A percentile compares a stretch with the other conserved stretches of the same genome.
These are phyloP conservation scores for Aspergillus sp. DNA, from an alignment of 2,329 filamentous ascomycete species.

Conservation along the genomic window DNA sequence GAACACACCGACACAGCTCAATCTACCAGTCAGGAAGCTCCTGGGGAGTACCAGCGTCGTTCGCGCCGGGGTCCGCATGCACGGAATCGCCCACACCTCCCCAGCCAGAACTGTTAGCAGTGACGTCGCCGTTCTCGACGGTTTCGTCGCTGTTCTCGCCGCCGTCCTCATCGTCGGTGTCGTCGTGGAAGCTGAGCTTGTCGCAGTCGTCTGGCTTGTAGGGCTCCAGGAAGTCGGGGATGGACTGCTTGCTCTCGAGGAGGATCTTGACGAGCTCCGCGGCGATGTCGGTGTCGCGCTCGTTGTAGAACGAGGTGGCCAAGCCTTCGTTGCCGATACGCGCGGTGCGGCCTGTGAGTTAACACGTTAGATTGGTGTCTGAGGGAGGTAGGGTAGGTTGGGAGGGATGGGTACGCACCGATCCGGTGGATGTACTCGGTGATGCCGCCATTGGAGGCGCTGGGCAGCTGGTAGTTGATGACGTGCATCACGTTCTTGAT, in stretches of 20 bases:
- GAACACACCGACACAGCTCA: no score
- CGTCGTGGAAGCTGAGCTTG: constrained; percentile 52
- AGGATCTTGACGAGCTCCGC: constrained; percentile 75
- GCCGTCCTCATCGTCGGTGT: constrained; percentile 45
- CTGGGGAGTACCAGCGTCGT: not conserved
- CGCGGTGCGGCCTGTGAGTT: constrained; percentile 73
- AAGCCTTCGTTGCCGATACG: constrained; percentile 85
- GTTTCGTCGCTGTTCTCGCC: not conserved
- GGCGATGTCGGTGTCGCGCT: constrained; percentile 70
- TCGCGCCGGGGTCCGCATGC: not conserved
- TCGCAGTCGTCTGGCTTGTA: constrained; percentile 47
- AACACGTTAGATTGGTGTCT: not conserved
- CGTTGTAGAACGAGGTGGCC: constrained; percentile 85
- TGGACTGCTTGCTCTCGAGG: constrained; percentile 70
- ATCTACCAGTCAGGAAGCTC: no score
- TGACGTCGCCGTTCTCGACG: not conserved
- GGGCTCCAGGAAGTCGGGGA: constrained; percentile 77
- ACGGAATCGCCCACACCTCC: not conserved
- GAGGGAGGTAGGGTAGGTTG: no score
- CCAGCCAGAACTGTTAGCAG: not conserved
- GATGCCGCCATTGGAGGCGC: constrained; percentile 73
- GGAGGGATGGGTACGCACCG: constrained; percentile 54
- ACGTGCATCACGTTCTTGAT: constrained; percentile 84
- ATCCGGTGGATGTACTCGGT: constrained; percentile 94
- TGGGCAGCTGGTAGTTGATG: constrained; percentile 89